Conservation (phyloP, 305 asterid genomes). For the Fraxinus sp. region DNA sequence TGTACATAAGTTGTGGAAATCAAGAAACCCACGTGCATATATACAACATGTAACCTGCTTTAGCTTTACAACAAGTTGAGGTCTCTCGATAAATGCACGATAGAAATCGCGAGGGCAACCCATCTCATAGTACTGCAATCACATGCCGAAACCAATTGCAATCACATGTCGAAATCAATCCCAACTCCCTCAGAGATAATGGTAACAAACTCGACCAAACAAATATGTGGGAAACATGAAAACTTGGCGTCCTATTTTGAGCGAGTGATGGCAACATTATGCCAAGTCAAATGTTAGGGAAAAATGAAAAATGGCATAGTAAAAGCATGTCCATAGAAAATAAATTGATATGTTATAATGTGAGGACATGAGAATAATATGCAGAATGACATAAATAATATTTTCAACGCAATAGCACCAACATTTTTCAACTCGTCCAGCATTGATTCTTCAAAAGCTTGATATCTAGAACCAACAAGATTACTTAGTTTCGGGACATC, state of each 20-base stretch:
- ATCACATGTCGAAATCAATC: background rate
- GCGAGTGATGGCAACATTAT: background rate
- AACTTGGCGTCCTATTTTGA: background rate
- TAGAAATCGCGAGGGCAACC: background rate
- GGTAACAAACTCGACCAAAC: background rate
- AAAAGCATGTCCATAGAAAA: background rate
- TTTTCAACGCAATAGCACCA: conserved; percentile 3
- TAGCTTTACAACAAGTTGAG: background rate
- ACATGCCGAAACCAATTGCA: background rate
- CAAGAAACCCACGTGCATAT: too few relatives aligned
- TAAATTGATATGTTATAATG: background rate
- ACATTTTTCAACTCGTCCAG: conserved; percentile 76
- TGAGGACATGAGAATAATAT: background rate
- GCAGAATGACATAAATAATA: background rate
- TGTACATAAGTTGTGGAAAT: too few relatives aligned
- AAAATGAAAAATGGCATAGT: background rate
- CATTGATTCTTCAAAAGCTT: conserved; percentile 70
- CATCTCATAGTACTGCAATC: background rate
- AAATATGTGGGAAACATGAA: background rate
- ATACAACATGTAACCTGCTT: background rate
- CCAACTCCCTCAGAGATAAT: background rate
- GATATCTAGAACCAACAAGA: conserved; percentile 65
- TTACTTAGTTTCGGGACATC: conserved; percentile 45
- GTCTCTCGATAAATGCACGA: background rate
- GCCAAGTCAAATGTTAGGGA: too few relatives aligned